Evolutionary conservation across 257 asterid genomes (phyloP).

Genomic region (Solanum habrochaites): DNA sequence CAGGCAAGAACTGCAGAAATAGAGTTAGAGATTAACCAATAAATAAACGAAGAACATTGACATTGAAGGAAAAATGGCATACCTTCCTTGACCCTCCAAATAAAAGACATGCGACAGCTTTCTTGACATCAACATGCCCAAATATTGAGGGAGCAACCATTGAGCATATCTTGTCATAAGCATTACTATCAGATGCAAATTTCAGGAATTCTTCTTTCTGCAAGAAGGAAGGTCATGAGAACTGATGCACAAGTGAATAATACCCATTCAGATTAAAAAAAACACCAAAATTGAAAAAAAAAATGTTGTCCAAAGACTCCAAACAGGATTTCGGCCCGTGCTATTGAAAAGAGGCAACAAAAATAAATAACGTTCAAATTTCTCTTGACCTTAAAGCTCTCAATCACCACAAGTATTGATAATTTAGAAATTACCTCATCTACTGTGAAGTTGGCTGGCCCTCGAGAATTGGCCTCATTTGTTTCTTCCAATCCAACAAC

Average conservation of each 20-base stretch:
- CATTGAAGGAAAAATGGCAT: not conserved
- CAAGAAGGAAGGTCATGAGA: not conserved
- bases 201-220: conserved; percentile 76
- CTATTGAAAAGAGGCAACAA: not conserved
- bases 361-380: not conserved
- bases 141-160: conserved; percentile 93
- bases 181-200: conserved; percentile 72
- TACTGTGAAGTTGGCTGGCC: conserved; percentile 64
- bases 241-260: not conserved
- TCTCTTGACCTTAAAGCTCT: not conserved
- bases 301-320: not conserved
- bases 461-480: conserved; percentile 69
- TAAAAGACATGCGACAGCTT: conserved; percentile 91
- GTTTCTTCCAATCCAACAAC: conserved; percentile 92
- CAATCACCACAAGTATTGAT: not conserved
- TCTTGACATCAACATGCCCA: conserved; percentile 88
- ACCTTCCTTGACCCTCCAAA: conserved; percentile 99
- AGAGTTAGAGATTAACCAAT: not conserved
- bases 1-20: conserved; percentile 64
- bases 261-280: not conserved
- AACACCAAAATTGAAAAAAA: not conserved
- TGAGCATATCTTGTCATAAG: conserved; percentile 71
- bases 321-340: not conserved
- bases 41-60: not conserved
- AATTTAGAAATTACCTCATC: conserved; percentile 53